Evolutionary conservation across 1,139 yeast genomes (phyloP).

Genomic region (Taphrina wiesneri): DNA sequence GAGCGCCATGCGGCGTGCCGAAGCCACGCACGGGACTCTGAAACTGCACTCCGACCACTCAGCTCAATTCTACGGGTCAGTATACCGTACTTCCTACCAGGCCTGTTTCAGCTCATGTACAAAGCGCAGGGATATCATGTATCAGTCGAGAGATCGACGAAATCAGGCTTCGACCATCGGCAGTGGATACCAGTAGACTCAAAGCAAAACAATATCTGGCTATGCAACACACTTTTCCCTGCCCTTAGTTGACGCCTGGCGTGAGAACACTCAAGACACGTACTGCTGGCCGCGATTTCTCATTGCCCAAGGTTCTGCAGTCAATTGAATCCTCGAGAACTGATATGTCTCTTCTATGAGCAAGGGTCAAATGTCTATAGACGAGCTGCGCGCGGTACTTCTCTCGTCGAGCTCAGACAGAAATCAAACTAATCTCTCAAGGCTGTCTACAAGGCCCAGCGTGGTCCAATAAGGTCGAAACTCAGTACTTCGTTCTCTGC

Average conservation of each 20-base stretch:
- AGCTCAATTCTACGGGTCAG: not conserved
- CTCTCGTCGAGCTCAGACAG: not conserved
- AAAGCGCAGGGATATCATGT: too few relatives aligned
- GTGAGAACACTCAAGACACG: not conserved
- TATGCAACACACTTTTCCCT: too few relatives aligned
- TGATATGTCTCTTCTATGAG: not conserved
- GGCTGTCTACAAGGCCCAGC: slow-evolving; percentile 34
- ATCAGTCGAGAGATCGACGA: too few relatives aligned
- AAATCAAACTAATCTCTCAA: not conserved
- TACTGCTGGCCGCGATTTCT: not conserved
- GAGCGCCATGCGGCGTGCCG: not conserved
- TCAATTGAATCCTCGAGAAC: not conserved
- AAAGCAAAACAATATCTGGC: too few relatives aligned
- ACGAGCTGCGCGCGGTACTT: slow-evolving; percentile 31
- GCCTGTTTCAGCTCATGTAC: too few relatives aligned
- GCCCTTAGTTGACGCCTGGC: not conserved
- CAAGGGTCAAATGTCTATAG: slow-evolving; percentile 7
- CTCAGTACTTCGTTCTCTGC: slow-evolving; percentile 22
- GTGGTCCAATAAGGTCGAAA: slow-evolving; percentile 20
- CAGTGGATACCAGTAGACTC: too few relatives aligned
- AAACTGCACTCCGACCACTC: not conserved
- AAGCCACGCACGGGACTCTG: not conserved
- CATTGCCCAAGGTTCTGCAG: not conserved
- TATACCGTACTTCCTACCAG: too few relatives aligned
- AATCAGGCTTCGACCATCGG: too few relatives aligned